Percentiles rank a stretch among this genome's conserved stretches.
Conservation (phyloP, 768 basidiomycete species). For the Cubamyces lactineus region DNA sequence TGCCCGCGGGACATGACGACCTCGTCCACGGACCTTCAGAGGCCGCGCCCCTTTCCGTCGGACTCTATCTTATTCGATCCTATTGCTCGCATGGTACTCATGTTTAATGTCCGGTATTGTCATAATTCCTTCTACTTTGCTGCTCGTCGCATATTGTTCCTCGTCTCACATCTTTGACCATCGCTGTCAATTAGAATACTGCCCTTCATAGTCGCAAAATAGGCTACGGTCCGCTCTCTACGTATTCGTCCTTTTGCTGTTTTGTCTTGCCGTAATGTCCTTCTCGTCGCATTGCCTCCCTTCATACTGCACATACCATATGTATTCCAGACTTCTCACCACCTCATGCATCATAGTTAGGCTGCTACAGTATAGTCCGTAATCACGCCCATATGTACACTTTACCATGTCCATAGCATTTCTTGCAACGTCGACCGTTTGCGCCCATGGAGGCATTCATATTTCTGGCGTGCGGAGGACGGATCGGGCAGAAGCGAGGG, state of each 20-base stretch:
- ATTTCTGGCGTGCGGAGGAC: neutral
- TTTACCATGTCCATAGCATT: conserved; percentile 22
- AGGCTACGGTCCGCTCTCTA: conserved; percentile 26
- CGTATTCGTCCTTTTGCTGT: conserved; percentile 24
- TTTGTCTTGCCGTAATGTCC: conserved; percentile 19
- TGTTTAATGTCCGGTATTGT: conserved; percentile 24
- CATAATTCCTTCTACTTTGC: conserved; percentile 22
- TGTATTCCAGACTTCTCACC: conserved; percentile 25
- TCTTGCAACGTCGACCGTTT: conserved; percentile 24
- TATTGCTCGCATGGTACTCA: conserved; percentile 25
- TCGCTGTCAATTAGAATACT: conserved; percentile 26
- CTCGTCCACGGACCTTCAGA: conserved; percentile 17
- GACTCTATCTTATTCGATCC: conserved; percentile 29
- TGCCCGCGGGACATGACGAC: conserved; percentile 16
- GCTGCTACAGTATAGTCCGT: conserved; percentile 23
- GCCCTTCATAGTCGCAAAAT: conserved; percentile 26
- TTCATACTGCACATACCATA: conserved; percentile 26
- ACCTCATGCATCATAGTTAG: conserved; percentile 26
- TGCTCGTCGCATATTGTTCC: conserved; percentile 17
- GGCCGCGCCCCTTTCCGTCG: conserved; percentile 18
- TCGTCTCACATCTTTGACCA: conserved; percentile 13
- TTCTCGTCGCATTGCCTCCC: conserved; percentile 20
- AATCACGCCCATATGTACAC: conserved; percentile 23
- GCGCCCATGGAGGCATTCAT: conserved; percentile 9
- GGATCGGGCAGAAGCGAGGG: neutral